Evolutionary conservation across 306 rosid species (phyloP).

Genomic region (Acacia confusa): DNA sequence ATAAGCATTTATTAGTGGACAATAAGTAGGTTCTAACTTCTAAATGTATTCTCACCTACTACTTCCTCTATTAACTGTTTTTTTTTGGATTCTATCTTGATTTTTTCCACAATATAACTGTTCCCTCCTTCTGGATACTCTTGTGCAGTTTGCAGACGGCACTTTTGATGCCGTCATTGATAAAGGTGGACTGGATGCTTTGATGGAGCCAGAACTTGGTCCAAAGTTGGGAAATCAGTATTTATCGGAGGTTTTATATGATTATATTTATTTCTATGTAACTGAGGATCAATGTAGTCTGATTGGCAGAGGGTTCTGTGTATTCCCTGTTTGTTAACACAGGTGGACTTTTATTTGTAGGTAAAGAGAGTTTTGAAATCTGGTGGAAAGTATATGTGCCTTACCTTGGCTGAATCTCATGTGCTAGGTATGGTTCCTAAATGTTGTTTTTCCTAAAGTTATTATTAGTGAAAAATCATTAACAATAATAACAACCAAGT

Average conservation of each 20-base stretch:
- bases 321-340: constrained; percentile 21
- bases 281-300: neutral
- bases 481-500: neutral
- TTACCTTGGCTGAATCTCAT: constrained; percentile 84
- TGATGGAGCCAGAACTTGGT: constrained; percentile 96
- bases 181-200: constrained; percentile 96
- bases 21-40: neutral
- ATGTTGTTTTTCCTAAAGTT: neutral
- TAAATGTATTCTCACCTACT: neutral
- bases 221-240: constrained; percentile 72
- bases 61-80: neutral
- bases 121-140: neutral
- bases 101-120: neutral
- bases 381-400: constrained; percentile 88
- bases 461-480: neutral
- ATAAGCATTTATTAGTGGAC: neutral
- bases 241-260: constrained; percentile 63
- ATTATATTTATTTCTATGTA: neutral
- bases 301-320: neutral
- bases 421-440: constrained; percentile 65
- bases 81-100: neutral
- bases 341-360: constrained; percentile 36
- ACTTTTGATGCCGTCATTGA: constrained; percentile 65
- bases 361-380: constrained; percentile 78
- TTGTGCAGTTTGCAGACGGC: constrained; percentile 58